A percentile compares a stretch with the other conserved stretches of the same genome.
Evolutionary conservation across 306 rosid species (phyloP).

Genomic region (Castanea sativa): DNA sequence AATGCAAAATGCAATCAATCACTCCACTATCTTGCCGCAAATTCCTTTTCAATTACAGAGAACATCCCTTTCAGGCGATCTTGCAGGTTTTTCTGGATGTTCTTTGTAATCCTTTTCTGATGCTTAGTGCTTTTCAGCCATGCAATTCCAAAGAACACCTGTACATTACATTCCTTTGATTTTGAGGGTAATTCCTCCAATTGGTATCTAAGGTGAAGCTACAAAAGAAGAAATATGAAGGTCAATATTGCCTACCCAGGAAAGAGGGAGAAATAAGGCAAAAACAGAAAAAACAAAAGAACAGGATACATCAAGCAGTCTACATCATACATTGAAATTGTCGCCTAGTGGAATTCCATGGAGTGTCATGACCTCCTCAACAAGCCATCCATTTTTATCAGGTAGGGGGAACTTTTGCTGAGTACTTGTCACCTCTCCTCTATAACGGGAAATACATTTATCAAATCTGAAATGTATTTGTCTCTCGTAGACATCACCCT

Average conservation of each 20-base stretch:
- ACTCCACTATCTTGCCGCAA: slow-evolving; percentile 29
- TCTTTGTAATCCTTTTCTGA: slow-evolving; percentile 74
- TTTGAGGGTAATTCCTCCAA: slow-evolving; percentile 57
- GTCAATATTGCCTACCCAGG: slow-evolving; percentile 17
- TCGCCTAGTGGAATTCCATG: slow-evolving; percentile 89
- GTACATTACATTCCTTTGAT: slow-evolving; percentile 54
- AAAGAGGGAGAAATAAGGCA: slow-evolving; percentile 7
- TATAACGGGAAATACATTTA: slow-evolving; percentile 62
- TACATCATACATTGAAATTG: slow-evolving; percentile 69
- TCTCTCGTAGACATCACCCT: slow-evolving; percentile 58
- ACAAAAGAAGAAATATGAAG: slow-evolving; percentile 34
- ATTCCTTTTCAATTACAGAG: slow-evolving; percentile 68
- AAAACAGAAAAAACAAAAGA: slow-evolving; percentile 3
- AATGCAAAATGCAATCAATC: neutral
- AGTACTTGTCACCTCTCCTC: slow-evolving; percentile 81
- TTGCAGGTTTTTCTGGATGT: slow-evolving; percentile 56
- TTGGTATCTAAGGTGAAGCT: slow-evolving; percentile 84
- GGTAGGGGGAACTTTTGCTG: slow-evolving; percentile 58
- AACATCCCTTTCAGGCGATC: slow-evolving; percentile 47
- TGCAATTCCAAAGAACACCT: slow-evolving; percentile 71
- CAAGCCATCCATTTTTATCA: slow-evolving; percentile 67
- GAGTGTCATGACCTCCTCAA: slow-evolving; percentile 88
- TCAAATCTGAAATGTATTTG: slow-evolving; percentile 71
- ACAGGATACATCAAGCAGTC: slow-evolving; percentile 14
- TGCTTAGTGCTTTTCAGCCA: slow-evolving; percentile 87